Conservation (phyloP, 179 eudicot genomes). For the Spergularia azorica region DNA sequence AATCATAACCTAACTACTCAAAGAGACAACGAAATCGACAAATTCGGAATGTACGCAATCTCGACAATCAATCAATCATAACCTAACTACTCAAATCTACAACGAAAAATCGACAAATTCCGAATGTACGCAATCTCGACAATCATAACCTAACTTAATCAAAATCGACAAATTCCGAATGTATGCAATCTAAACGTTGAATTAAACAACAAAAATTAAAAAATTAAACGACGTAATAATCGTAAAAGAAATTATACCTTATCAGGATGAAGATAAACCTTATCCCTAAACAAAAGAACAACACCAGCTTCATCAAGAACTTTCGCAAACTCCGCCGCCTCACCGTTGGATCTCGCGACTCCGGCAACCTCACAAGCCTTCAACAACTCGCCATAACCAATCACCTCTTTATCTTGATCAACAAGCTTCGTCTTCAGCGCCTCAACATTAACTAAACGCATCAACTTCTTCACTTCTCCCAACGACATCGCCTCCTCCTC, state of each 20-base stretch:
- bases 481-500: slow-evolving; percentile 30
- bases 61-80: too few relatives aligned
- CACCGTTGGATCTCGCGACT: slow-evolving; percentile 56
- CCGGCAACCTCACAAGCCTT: slow-evolving; percentile 64
- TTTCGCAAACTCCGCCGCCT: slow-evolving; percentile 59
- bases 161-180: not conserved
- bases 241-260: slow-evolving; percentile 45
- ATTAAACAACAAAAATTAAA: not conserved
- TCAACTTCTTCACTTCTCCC: slow-evolving; percentile 70
- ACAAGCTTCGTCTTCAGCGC: slow-evolving; percentile 68
- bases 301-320: slow-evolving; percentile 94
- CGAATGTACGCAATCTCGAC: not conserved
- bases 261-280: slow-evolving; percentile 83
- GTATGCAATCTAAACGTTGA: not conserved
- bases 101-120: not conserved
- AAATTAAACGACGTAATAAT: not conserved
- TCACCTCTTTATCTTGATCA: slow-evolving; percentile 62
- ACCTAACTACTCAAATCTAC: not conserved
- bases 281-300: slow-evolving; percentile 73
- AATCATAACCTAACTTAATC: not conserved
- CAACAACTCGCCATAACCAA: slow-evolving; percentile 57
- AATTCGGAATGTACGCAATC: not conserved
- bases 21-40: not conserved
- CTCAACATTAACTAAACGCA: slow-evolving; percentile 80
- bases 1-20: not conserved